A percentile compares a stretch with the other conserved stretches of the same genome.
phyloP scores from a whole-genome alignment of 1,139 yeast genomes.

The Zygosaccharomyces sapae region DNA sequence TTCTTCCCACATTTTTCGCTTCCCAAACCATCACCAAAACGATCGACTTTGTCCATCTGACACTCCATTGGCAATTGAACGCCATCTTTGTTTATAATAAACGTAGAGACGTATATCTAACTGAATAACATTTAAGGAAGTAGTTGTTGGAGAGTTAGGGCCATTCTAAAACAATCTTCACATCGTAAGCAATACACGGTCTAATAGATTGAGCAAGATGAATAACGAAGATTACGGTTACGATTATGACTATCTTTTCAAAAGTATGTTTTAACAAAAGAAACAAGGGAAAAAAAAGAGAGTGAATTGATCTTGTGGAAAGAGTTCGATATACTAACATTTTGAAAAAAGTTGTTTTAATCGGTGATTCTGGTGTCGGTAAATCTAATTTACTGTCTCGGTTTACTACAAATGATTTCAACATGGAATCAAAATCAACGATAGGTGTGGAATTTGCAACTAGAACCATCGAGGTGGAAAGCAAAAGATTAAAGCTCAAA shows the following conservation, averaged over 20 bases:
- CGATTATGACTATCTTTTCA: slow-evolving; percentile 93
- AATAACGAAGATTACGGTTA: slow-evolving; percentile 69
- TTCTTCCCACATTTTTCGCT: background rate
- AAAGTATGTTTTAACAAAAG: slow-evolving; percentile 50
- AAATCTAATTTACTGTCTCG: slow-evolving; percentile 90
- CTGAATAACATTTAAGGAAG: background rate
- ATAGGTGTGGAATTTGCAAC: slow-evolving; percentile 99
- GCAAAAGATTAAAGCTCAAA: slow-evolving; percentile 95
- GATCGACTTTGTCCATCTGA: background rate
- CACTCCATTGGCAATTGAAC: background rate
- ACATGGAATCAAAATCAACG: slow-evolving; percentile 88
- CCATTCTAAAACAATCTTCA: background rate
- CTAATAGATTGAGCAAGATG: no score
- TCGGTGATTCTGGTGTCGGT: slow-evolving; percentile 98
- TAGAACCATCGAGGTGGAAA: slow-evolving; percentile 89
- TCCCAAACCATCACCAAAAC: background rate
- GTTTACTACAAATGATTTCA: slow-evolving; percentile 93
- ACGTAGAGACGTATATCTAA: background rate
- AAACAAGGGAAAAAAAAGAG: background rate
- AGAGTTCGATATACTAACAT: slow-evolving; percentile 11
- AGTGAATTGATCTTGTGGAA: no score
- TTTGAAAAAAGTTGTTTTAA: slow-evolving; percentile 62
- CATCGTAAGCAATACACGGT: no score
- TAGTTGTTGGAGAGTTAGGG: background rate
- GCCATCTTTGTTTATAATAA: background rate